Evolutionary conservation across 1,139 yeast genomes (phyloP).

Genomic region (Pichia norvegensis): DNA sequence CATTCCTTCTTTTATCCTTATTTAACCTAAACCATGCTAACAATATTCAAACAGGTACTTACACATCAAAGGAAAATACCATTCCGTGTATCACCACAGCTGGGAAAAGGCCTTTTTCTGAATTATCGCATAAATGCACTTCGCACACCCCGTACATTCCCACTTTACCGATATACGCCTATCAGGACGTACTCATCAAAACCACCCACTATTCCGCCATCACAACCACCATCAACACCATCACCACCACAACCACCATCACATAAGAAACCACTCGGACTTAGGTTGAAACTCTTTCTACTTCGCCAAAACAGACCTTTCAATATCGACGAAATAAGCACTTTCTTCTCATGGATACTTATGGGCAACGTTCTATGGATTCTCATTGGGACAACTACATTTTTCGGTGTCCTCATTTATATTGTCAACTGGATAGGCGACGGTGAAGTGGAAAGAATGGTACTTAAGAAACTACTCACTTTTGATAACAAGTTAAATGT

Average conservation of each 20-base stretch:
- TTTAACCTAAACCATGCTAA: too few species aligned
- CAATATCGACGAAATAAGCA: conserved; percentile 82
- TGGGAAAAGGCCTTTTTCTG: too few species aligned
- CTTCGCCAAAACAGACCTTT: conserved; percentile 62
- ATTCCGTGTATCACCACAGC: too few species aligned
- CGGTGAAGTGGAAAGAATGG: conserved; percentile 20
- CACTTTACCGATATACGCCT: too few species aligned
- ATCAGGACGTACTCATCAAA: too few species aligned
- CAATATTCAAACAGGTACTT: too few species aligned
- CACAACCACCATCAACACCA: not conserved
- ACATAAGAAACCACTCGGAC: conserved; percentile 25
- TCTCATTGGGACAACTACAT: conserved; percentile 84
- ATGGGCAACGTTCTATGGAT: conserved; percentile 81
- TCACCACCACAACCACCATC: not conserved
- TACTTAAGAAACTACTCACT: conserved; percentile 23
- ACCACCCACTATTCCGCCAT: too few species aligned
- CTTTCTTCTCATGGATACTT: conserved; percentile 83
- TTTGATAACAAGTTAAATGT: conserved; percentile 34
- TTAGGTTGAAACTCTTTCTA: conserved; percentile 54
- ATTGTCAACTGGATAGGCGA: conserved; percentile 21
- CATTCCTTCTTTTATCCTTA: too few species aligned
- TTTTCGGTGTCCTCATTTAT: conserved; percentile 33
- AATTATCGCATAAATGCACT: too few species aligned
- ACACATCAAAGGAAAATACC: too few species aligned
- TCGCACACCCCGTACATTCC: too few species aligned